Conservation (phyloP, 352 stramenopile genomes). For the Globisporangium radiosum region DNA sequence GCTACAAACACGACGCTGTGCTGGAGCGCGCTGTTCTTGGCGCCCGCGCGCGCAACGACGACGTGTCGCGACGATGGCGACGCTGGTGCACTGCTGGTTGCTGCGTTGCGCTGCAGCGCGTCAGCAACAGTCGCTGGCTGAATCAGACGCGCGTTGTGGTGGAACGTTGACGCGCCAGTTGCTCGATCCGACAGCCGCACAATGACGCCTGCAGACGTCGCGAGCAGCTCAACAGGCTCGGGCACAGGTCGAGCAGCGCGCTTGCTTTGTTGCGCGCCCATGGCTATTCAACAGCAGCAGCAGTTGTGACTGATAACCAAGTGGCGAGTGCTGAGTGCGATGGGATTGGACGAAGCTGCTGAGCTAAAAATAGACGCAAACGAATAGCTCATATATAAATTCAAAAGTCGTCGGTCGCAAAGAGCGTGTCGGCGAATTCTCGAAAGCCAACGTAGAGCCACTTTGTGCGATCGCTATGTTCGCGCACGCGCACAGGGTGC, state of each 20-base stretch:
- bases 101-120: neutral
- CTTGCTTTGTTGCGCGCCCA: slow-evolving; percentile 34
- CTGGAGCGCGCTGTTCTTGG: slow-evolving; percentile 36
- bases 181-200: slow-evolving; percentile 24
- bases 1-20: slow-evolving; percentile 62
- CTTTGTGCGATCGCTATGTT: slow-evolving; percentile 29
- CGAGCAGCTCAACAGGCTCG: slow-evolving; percentile 33
- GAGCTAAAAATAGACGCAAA: too few species aligned
- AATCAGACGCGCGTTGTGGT: slow-evolving; percentile 36
- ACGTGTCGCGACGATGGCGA: neutral
- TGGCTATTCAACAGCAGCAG: slow-evolving; percentile 2
- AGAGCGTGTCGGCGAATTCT: slow-evolving; percentile 44
- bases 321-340: too few species aligned
- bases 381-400: too few species aligned
- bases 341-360: too few species aligned
- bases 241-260: slow-evolving; percentile 12
- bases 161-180: slow-evolving; percentile 25
- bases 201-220: slow-evolving; percentile 46
- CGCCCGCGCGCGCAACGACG: slow-evolving; percentile 32
- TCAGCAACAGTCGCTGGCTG: slow-evolving; percentile 8
- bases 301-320: too few species aligned
- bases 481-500: slow-evolving; percentile 54
- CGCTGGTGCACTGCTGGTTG: neutral
- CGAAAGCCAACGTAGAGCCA: slow-evolving; percentile 71
- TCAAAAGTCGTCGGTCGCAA: slow-evolving; percentile 78